These are phyloP conservation scores for Monilinia fructicola DNA, from an alignment of 2,329 filamentous ascomycete genomes.

Conservation along the genomic window DNA sequence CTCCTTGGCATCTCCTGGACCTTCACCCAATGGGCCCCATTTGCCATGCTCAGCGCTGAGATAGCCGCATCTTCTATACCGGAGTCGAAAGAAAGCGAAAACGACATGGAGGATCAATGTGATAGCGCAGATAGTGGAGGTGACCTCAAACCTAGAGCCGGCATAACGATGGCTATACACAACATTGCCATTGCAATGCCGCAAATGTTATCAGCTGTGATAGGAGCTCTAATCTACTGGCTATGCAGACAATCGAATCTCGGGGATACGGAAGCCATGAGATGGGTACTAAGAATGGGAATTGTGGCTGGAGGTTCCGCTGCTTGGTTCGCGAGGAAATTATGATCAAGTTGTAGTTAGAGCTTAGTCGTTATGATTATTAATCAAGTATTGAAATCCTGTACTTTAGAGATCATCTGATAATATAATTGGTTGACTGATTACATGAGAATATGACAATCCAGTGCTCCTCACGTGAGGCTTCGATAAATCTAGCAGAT, in stretches of 20 bases:
- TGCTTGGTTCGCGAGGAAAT: slow-evolving; percentile 5
- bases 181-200: slow-evolving; percentile 3
- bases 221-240: slow-evolving; percentile 2
- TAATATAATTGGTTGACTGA: no score
- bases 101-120: not conserved
- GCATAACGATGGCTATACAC: slow-evolving; percentile 14
- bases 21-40: not conserved
- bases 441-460: no score
- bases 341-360: not conserved
- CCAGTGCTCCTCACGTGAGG: no score
- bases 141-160: not conserved
- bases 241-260: not conserved
- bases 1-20: not conserved
- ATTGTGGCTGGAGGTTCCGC: not conserved
- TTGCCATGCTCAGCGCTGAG: not conserved
- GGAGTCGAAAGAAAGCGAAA: not conserved
- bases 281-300: slow-evolving; percentile 7
- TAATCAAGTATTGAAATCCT: no score
- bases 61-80: not conserved
- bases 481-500: no score
- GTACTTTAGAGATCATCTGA: no score
- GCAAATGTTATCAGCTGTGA: slow-evolving; percentile 1
- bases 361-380: no score
- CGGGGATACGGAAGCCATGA: not conserved
- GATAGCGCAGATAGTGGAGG: not conserved